These are phyloP conservation scores for Fusarium tjaetaba DNA, from an alignment of 2,329 filamentous ascomycete species.

Conservation along the genomic window DNA sequence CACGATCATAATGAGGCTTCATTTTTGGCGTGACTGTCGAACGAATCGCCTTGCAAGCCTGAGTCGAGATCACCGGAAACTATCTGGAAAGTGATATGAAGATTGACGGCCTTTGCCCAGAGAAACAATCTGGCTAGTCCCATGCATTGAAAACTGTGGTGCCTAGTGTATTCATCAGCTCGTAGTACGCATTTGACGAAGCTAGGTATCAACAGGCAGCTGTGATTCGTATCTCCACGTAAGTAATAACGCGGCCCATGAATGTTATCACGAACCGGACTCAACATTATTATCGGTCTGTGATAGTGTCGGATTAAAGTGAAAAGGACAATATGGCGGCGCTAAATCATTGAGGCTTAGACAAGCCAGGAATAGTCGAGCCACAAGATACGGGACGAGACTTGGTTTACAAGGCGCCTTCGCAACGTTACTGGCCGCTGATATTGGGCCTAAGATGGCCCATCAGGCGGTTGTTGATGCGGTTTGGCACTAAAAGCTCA, in stretches of 20 bases:
- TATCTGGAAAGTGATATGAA: not conserved
- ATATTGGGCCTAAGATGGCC: conserved; percentile 23
- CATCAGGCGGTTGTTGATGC: conserved; percentile 39
- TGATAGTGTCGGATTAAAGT: not conserved
- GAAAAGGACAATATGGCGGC: conserved; percentile 13
- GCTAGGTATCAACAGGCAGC: conserved; percentile 16
- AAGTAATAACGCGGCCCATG: conserved; percentile 8
- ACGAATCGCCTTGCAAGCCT: conserved; percentile 4
- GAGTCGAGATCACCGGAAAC: not conserved
- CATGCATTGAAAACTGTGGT: conserved; percentile 5
- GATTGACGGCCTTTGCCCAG: not conserved
- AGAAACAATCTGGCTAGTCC: not conserved
- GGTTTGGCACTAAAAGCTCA: conserved; percentile 27
- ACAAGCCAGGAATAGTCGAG: conserved; percentile 36
- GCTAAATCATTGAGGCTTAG: conserved; percentile 33
- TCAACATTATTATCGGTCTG: not conserved
- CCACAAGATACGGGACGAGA: conserved; percentile 22
- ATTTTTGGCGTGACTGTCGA: conserved; percentile 12
- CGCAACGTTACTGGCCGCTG: conserved; percentile 38
- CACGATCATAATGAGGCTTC: conserved; percentile 3
- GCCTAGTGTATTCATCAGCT: conserved; percentile 23
- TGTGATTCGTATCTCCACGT: conserved; percentile 9
- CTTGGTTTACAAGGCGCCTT: conserved; percentile 23
- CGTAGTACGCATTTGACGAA: not conserved
- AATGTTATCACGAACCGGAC: not conserved